These are phyloP conservation scores for Nymphaea colorata DNA, from an alignment of 164 flowering plant species.

Conservation along the genomic window DNA sequence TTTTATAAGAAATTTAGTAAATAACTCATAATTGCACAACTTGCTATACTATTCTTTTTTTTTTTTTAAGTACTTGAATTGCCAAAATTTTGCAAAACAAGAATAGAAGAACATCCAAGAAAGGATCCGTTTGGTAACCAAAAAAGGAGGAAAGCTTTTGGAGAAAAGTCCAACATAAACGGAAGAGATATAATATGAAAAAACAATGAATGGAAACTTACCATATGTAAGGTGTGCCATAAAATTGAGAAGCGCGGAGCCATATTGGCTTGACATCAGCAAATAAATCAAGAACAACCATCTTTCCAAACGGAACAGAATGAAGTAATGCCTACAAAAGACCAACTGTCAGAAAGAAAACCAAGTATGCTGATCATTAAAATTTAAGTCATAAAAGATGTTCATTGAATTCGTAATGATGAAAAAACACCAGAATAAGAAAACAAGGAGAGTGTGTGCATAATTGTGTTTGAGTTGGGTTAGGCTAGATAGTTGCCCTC, in stretches of 20 bases:
- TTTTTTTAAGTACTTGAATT: no score
- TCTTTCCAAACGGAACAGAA: constrained; percentile 93
- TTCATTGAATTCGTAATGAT: no score
- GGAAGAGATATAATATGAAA: neutral
- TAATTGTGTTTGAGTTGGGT: no score
- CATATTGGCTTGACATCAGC: constrained; percentile 95
- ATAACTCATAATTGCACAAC: no score
- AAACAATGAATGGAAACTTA: constrained; percentile 9
- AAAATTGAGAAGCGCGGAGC: constrained; percentile 78
- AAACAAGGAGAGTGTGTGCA: no score
- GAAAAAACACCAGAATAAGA: no score
- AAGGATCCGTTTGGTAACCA: neutral
- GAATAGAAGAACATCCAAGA: no score
- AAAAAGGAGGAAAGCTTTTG: neutral
- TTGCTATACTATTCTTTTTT: no score
- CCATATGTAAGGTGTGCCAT: constrained; percentile 92
- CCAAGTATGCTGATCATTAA: neutral
- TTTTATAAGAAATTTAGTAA: no score
- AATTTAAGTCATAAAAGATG: no score
- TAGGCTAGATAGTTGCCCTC: no score
- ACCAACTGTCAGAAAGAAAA: neutral
- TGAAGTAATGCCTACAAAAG: constrained; percentile 79
- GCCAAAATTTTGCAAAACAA: no score
- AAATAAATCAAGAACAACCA: constrained; percentile 97
- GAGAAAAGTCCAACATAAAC: neutral